phyloP scores from a whole-genome alignment of 768 basidiomycete genomes.

The Lentinula sp. region DNA sequence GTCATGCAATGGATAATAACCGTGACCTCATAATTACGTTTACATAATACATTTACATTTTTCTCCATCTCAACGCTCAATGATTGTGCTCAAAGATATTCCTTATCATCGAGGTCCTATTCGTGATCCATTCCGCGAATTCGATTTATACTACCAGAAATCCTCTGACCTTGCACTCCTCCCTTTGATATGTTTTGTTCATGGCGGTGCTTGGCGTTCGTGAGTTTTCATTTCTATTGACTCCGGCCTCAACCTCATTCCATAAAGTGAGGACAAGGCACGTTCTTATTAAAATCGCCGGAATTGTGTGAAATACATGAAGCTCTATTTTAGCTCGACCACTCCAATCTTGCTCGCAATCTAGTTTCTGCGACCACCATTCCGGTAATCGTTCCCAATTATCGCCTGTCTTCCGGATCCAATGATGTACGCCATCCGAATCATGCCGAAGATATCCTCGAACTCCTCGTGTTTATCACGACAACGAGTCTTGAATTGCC shows the following conservation, averaged over 20 bases:
- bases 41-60: background rate
- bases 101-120: constrained; percentile 26
- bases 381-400: constrained; percentile 72
- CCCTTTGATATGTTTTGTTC: constrained; percentile 66
- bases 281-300: background rate
- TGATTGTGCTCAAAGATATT: constrained; percentile 26
- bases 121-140: constrained; percentile 31
- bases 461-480: constrained; percentile 51
- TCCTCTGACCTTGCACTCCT: constrained; percentile 4
- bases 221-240: constrained; percentile 28
- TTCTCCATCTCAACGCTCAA: background rate
- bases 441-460: constrained; percentile 62
- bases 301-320: background rate
- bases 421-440: constrained; percentile 54
- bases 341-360: constrained; percentile 44
- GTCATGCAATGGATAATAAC: background rate
- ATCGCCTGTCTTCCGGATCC: constrained; percentile 53
- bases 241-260: background rate
- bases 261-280: constrained; percentile 66
- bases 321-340: constrained; percentile 20
- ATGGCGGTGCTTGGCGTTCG: constrained; percentile 83
- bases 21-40: background rate
- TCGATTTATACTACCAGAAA: constrained; percentile 49
- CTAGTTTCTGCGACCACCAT: constrained; percentile 44
- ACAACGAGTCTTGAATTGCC: background rate